A percentile compares a stretch with the other conserved stretches of the same genome.
Conservation (phyloP, 495 filamentous ascomycete genomes). For the Penicillium crystallinum region DNA sequence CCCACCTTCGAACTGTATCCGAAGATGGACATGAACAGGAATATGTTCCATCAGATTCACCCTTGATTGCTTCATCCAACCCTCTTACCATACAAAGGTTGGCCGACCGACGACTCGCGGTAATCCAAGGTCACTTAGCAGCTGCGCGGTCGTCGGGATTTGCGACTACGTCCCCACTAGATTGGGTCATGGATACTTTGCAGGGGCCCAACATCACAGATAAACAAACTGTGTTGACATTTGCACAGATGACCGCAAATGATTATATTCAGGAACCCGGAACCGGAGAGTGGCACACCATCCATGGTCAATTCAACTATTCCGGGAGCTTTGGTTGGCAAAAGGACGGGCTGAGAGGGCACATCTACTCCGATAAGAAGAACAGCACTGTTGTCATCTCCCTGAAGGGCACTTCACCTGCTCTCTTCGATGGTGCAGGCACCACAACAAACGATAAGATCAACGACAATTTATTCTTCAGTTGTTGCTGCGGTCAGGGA, state of each 20-base stretch:
- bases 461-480: constrained; percentile 97
- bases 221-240: constrained; percentile 73
- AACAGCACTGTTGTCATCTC: constrained; percentile 88
- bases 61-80: constrained; percentile 53
- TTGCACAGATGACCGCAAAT: constrained; percentile 82
- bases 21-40: constrained; percentile 55
- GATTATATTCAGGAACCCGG: constrained; percentile 74
- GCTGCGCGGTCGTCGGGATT: constrained; percentile 58
- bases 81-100: constrained; percentile 70
- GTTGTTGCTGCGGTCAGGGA: constrained; percentile 94
- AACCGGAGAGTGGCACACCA: constrained; percentile 76
- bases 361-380: constrained; percentile 80
- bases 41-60: constrained; percentile 21
- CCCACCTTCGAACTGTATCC: constrained; percentile 56
- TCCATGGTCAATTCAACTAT: constrained; percentile 73
- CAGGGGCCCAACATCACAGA: constrained; percentile 77
- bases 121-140: constrained; percentile 70
- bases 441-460: constrained; percentile 96
- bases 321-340: constrained; percentile 87
- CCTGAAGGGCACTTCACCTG: constrained; percentile 83
- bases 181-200: constrained; percentile 81
- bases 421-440: constrained; percentile 90
- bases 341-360: constrained; percentile 80
- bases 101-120: constrained; percentile 66
- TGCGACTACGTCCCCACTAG: constrained; percentile 57